Conservation (phyloP, 2,329 filamentous ascomycete genomes). For the Colletotrichum spaethianum region DNA sequence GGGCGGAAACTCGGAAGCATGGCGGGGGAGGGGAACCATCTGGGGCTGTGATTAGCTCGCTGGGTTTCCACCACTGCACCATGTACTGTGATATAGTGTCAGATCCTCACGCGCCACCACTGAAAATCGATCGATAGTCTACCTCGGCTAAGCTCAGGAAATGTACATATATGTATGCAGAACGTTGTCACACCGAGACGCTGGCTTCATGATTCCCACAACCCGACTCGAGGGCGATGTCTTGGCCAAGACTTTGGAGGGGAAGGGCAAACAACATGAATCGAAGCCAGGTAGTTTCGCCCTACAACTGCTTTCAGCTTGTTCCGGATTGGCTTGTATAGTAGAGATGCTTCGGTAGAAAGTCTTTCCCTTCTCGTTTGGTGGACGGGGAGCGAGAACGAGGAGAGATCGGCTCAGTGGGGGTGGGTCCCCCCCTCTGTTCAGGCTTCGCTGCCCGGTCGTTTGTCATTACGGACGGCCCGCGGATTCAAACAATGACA, state of each 20-base stretch:
- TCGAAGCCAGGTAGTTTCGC: not conserved
- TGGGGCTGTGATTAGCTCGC: not conserved
- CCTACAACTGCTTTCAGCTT: not conserved
- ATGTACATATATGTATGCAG: not conserved
- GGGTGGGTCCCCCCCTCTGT: constrained; percentile 11
- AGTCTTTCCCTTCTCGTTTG: not conserved
- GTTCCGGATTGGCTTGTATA: not conserved
- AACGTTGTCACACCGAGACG: not conserved
- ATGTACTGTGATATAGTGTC: not conserved
- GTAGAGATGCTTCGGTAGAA: not conserved
- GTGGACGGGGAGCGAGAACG: constrained; percentile 5
- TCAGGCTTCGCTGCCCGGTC: not conserved
- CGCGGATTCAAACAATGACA: constrained; percentile 10
- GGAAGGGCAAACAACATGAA: not conserved
- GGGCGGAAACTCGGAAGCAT: not conserved
- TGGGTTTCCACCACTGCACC: not conserved
- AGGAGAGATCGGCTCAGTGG: constrained; percentile 31
- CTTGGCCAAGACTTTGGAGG: not conserved
- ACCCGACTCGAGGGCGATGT: not conserved
- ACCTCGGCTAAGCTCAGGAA: too few species aligned
- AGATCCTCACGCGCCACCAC: not conserved
- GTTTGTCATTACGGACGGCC: not conserved
- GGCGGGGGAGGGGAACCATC: not conserved
- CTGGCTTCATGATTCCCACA: not conserved
- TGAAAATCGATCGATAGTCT: not conserved